These are phyloP conservation scores for Chrysosphaeria jannelii DNA, from an alignment of 2,329 filamentous ascomycete genomes.

Conservation along the genomic window DNA sequence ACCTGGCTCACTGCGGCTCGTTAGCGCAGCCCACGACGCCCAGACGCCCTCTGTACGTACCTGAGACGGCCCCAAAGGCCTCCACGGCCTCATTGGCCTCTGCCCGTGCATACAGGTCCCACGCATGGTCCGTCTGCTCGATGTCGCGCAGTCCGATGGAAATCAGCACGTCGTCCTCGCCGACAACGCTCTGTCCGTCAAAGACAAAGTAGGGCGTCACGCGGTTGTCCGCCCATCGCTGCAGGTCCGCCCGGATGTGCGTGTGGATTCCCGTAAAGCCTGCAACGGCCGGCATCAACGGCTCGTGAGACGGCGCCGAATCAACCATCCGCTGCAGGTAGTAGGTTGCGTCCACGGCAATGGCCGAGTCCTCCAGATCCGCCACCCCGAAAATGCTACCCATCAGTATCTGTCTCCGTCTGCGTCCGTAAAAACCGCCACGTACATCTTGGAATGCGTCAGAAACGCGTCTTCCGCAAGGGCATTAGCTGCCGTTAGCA, in stretches of 20 bases:
- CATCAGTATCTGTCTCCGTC: too few relatives aligned
- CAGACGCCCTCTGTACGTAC: slow-evolving; percentile 1
- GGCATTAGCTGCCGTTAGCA: too few relatives aligned
- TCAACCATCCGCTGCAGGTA: slow-evolving; percentile 60
- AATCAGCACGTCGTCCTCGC: slow-evolving; percentile 39
- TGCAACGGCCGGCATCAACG: slow-evolving; percentile 66
- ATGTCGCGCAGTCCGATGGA: slow-evolving; percentile 34
- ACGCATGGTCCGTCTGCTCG: slow-evolving; percentile 46
- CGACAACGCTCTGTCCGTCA: slow-evolving; percentile 54
- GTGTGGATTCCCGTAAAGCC: slow-evolving; percentile 54
- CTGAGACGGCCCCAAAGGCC: slow-evolving; percentile 47
- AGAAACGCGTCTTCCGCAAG: too few relatives aligned
- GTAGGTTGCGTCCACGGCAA: slow-evolving; percentile 72
- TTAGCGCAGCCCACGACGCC: too few relatives aligned
- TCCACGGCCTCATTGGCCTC: slow-evolving; percentile 53
- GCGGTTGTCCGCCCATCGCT: slow-evolving; percentile 34
- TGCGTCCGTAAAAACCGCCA: too few relatives aligned
- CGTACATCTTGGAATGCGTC: too few relatives aligned
- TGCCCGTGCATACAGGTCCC: slow-evolving; percentile 60
- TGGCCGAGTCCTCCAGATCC: slow-evolving; percentile 42
- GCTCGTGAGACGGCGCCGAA: slow-evolving; percentile 42
- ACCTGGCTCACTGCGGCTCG: slow-evolving; percentile 17
- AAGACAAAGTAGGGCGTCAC: slow-evolving; percentile 77
- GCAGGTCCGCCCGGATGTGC: slow-evolving; percentile 49
- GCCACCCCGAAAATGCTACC: too few relatives aligned